Evolutionary conservation across 2,329 filamentous ascomycete genomes (phyloP).

Genomic region (Neonectria hederae): DNA sequence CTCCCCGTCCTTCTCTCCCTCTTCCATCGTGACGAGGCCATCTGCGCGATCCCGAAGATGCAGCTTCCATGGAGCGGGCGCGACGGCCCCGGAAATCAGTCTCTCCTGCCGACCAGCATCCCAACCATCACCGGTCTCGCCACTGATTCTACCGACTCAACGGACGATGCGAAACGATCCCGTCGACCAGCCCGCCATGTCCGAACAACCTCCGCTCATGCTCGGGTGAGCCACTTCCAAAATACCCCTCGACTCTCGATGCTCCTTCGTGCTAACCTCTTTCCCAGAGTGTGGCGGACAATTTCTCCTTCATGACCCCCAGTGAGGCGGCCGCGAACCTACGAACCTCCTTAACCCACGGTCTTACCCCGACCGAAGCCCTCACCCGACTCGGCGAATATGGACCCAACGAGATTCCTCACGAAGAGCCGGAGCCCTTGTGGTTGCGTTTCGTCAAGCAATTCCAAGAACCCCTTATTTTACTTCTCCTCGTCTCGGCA

Average conservation of each 20-base stretch:
- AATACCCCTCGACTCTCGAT: neutral
- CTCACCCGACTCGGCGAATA: constrained; percentile 80
- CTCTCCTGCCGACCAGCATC: constrained; percentile 48
- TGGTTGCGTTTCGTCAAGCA: constrained; percentile 97
- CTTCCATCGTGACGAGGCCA: constrained; percentile 31
- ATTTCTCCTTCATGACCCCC: constrained; percentile 74
- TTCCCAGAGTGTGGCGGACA: constrained; percentile 63
- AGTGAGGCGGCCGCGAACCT: constrained; percentile 81
- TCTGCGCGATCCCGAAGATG: constrained; percentile 44
- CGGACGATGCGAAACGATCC: constrained; percentile 39
- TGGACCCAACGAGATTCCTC: constrained; percentile 93
- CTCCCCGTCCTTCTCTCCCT: constrained; percentile 27
- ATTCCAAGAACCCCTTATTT: constrained; percentile 94
- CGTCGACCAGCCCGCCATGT: constrained; percentile 49
- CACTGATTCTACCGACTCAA: constrained; percentile 39
- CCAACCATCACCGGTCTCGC: constrained; percentile 46
- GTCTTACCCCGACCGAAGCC: constrained; percentile 83
- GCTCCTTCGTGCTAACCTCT: constrained; percentile 26
- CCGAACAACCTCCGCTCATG: constrained; percentile 64
- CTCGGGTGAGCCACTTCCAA: constrained; percentile 55
- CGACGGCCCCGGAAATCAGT: constrained; percentile 44
- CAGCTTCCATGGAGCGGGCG: constrained; percentile 51
- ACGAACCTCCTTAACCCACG: constrained; percentile 83
- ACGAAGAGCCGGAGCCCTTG: constrained; percentile 90
- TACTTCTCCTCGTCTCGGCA: constrained; percentile 90